Evolutionary conservation across 1,284 basidiomycete species (phyloP), one percentile per base, ranked within the genome.

Genomic region (Phlebopus sp.): DNA sequence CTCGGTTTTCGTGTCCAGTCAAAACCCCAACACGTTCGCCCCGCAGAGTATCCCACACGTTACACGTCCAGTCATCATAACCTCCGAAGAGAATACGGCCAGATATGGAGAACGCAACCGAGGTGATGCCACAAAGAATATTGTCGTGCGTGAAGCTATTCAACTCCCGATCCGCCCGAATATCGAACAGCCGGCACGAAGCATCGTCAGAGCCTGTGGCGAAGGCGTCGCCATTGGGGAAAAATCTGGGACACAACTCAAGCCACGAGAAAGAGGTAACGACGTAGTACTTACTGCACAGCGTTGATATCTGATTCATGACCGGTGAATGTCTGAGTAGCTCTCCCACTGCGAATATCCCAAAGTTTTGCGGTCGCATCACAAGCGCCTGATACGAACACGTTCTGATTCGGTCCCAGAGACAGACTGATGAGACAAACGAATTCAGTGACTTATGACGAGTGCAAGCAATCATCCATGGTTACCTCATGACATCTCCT

Each of bases 241-340:
- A 98, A 76, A 98, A 98, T 64, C 94, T 97, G 53, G 46, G 43
- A 44, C 46, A 46, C 36, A 9, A 44, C 41, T 42, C 54, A 42
- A 51, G 49, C 54, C 53, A 49, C 31, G 35, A 46, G 41, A 19
- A 13, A 41, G 53, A 47, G n/a, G 57, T 52, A 58, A n/a, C n/a
- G 49, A 38, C 49, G 54, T 43, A 35, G 5, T 38, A 82, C 91
- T 65, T 65, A 96, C 92, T 91, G 89, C 37, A 99, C 96, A 49
- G 96, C 93, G 69, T 99, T 99, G 73, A 99, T 98, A 68, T 99
- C 97, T 47, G 92, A 95, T 71, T 98, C 96, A 66, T 99, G 97
- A 35, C 96, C 97, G 47, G 92, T 93, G 67, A 99, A 99, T 3
- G 96, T 97, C 74, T 99, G 97, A 9, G 95, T 96, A 14, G 95